Conservation (phyloP, 1,284 basidiomycete genomes). For the Lentinula novae-zelandiae region DNA sequence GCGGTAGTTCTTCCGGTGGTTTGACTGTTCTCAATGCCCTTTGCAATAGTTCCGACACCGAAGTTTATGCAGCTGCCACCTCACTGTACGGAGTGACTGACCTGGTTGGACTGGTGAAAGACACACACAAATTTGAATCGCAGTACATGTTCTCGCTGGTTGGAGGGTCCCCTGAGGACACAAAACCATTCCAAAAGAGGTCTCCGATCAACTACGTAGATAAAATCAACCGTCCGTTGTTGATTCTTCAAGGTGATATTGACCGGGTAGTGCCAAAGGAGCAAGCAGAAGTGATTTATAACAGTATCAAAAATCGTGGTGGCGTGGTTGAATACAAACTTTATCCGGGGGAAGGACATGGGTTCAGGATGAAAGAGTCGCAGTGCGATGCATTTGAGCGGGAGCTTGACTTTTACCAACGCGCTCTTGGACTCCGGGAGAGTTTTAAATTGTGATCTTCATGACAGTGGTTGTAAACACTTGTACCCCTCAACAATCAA, state of each 20-base stretch:
- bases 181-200: slow-evolving; percentile 44
- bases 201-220: slow-evolving; percentile 50
- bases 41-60: slow-evolving; percentile 3
- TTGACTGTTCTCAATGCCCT: slow-evolving; percentile 50
- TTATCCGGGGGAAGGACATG: slow-evolving; percentile 56
- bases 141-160: slow-evolving; percentile 52
- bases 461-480: not conserved
- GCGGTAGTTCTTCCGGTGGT: slow-evolving; percentile 61
- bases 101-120: slow-evolving; percentile 40
- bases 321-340: slow-evolving; percentile 45
- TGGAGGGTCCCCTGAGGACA: slow-evolving; percentile 45
- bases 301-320: slow-evolving; percentile 36
- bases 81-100: slow-evolving; percentile 57
- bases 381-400: slow-evolving; percentile 40
- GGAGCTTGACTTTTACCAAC: slow-evolving; percentile 42
- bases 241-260: slow-evolving; percentile 41
- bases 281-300: slow-evolving; percentile 46
- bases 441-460: not conserved
- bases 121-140: slow-evolving; percentile 68
- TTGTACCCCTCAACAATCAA: no score
- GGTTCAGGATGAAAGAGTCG: slow-evolving; percentile 41
- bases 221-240: slow-evolving; percentile 45
- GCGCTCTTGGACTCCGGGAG: slow-evolving; percentile 22
- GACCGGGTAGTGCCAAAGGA: slow-evolving; percentile 57
- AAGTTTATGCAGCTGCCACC: slow-evolving; percentile 43